Percentiles rank a stretch among this genome's conserved stretches.
Evolutionary conservation across 768 basidiomycete species (phyloP).

Genomic region (Suillus occidentalis): DNA sequence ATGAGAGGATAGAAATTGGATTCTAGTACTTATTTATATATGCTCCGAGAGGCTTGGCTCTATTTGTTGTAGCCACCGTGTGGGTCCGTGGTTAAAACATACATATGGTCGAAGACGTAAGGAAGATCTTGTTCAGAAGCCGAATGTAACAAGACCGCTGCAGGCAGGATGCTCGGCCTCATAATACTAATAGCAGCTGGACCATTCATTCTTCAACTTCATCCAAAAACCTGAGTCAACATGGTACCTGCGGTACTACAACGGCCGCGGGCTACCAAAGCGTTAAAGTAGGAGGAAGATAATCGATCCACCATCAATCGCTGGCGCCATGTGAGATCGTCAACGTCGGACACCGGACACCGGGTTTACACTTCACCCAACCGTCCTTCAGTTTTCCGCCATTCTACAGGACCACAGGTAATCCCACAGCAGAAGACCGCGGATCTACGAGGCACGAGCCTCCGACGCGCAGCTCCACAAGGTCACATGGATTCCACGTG

Average conservation of each 20-base stretch:
- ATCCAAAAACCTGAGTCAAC: background rate
- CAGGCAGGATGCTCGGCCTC: background rate
- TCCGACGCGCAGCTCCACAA: background rate
- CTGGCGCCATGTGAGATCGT: background rate
- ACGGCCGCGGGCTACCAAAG: background rate
- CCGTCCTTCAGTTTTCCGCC: background rate
- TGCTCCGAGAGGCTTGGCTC: conserved; percentile 17
- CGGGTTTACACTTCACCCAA: background rate
- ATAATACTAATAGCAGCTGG: background rate
- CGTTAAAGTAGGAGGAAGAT: conserved; percentile 51
- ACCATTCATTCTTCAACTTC: background rate
- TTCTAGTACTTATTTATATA: conserved; percentile 25
- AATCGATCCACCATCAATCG: conserved; percentile 38
- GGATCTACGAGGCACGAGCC: background rate
- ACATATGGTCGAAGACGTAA: background rate
- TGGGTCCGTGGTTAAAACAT: background rate
- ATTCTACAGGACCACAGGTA: background rate
- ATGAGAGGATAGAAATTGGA: background rate
- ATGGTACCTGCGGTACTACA: background rate
- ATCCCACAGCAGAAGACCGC: background rate
- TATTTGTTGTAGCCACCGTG: conserved; percentile 16
- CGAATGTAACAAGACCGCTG: conserved; percentile 1
- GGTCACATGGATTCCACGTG: background rate
- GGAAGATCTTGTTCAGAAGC: conserved; percentile 1
- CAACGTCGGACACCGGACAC: background rate